Percentiles rank a stretch among this genome's conserved stretches.
Conservation (phyloP, 345 rosid species). For the Brassica cretica region DNA sequence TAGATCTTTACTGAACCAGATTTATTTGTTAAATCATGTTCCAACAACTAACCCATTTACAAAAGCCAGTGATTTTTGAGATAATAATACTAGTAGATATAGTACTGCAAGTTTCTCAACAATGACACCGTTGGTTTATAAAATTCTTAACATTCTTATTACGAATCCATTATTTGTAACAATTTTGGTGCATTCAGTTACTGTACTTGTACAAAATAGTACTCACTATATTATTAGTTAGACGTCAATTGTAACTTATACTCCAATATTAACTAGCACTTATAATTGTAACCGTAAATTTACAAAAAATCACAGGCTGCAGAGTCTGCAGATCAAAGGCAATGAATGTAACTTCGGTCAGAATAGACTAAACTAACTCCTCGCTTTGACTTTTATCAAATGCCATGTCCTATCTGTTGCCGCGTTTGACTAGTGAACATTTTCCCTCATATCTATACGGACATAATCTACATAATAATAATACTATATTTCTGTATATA, state of each 20-base stretch:
- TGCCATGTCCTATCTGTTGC: constrained; percentile 11
- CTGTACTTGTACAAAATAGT: not conserved
- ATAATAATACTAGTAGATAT: not conserved
- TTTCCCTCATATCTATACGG: constrained; percentile 20
- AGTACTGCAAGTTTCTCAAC: not conserved
- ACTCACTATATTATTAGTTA: not conserved
- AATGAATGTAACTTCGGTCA: constrained; percentile 27
- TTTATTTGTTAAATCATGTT: not conserved
- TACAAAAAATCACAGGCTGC: not conserved
- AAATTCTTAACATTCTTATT: not conserved
- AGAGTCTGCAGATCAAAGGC: not conserved
- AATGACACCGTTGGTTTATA: not conserved
- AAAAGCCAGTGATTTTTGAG: not conserved
- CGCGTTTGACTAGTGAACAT: constrained; percentile 36
- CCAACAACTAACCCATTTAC: not conserved
- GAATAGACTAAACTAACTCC: constrained; percentile 24
- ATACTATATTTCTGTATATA: not conserved
- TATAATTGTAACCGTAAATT: not conserved
- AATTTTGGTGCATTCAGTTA: not conserved
- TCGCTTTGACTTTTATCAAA: constrained; percentile 18
- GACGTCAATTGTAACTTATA: not conserved
- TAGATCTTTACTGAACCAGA: not conserved
- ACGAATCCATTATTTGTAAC: not conserved
- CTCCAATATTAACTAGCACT: not conserved
- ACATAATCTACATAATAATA: constrained; percentile 8